Base-by-base conservation (phyloP, 768 basidiomycete species). In the Tylopilus rubrobrunneus region DNA sequence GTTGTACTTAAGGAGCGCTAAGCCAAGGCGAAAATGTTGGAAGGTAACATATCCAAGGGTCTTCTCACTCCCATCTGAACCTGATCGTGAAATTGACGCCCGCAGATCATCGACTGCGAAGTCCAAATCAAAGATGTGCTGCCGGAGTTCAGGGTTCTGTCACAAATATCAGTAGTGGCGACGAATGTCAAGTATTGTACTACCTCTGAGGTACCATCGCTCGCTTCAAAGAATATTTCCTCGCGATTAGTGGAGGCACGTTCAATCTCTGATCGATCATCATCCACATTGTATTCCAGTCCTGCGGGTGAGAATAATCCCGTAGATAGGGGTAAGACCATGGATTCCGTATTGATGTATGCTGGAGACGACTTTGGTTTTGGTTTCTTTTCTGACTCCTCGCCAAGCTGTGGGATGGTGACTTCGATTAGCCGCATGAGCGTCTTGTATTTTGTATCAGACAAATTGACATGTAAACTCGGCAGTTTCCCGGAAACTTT, bases 401-500 rank as follows among this genome's bases (percentile, higher is more conserved):
- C 75, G 42, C 81, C 86, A 60, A 98, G 87, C 53, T 86, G 81
- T 14, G 97, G 97, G 37, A 98, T 85, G 28, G 86, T 83, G 27
- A 94, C 85, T 62, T 98, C 95, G 61, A 98, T 81, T 52, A 98
- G 76, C 9, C 91, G 84, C 90, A 99, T 92, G 42, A 98, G 71
- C 1, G 86, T 81, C 71, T 95, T 88, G 72, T 96, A 96, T 68
- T 95, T 96, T 8, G 82, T 82, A 63, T 93, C 91, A 21, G 91
- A 93, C 43, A 95, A 73, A 69, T 99, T 98, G 67, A 97, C 78
- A 64, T 89, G 88, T 10, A 99, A 77, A 29, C 82, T 82, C 2
- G 96, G 95, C 39, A 99, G 74, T 55, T 85, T 86, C 8, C 95
- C 97, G 0, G 92, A 83, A 46, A 98, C 77, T 69, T 94, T 98